These are phyloP conservation scores for Microstegium vimineum DNA, from an alignment of 176 grass and related monocot species.

Conservation along the genomic window DNA sequence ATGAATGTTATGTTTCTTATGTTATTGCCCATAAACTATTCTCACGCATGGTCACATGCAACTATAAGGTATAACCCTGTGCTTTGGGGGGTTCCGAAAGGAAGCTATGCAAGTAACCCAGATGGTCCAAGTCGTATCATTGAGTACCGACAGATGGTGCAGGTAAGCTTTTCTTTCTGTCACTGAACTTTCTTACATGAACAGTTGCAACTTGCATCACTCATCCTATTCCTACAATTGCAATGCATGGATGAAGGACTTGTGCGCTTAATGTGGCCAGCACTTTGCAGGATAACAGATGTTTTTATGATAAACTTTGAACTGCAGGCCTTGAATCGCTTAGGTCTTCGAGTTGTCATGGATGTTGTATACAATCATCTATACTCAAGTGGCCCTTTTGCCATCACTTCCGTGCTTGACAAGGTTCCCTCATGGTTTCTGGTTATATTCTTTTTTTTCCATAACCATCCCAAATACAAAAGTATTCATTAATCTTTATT, in stretches of 20 bases:
- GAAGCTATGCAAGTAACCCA: slow-evolving; percentile 85
- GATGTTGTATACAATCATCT: slow-evolving; percentile 99
- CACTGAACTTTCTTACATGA: slow-evolving; percentile 7
- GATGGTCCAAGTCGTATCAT: slow-evolving; percentile 81
- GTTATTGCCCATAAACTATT: not conserved
- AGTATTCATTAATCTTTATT: not conserved
- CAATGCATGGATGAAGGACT: not conserved
- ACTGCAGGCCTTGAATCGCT: slow-evolving; percentile 66
- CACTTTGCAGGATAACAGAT: slow-evolving; percentile 3
- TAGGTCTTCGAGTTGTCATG: slow-evolving; percentile 77
- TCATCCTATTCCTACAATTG: not conserved
- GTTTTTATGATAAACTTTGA: slow-evolving; percentile 31
- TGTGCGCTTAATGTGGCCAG: not conserved
- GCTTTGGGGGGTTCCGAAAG: slow-evolving; percentile 87
- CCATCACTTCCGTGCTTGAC: slow-evolving; percentile 75
- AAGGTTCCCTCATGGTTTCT: slow-evolving; percentile 50
- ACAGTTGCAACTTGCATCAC: not conserved
- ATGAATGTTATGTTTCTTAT: not conserved
- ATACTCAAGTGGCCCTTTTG: slow-evolving; percentile 63
- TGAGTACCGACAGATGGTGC: slow-evolving; percentile 84
- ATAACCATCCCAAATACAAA: not conserved
- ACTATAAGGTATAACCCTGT: slow-evolving; percentile 86
- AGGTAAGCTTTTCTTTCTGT: slow-evolving; percentile 45
- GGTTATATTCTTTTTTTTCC: not conserved
- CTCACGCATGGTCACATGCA: slow-evolving; percentile 30